phyloP scores from a whole-genome alignment of 169 alveolate genomes.

The Pseudocohnilembus persalinus region DNA sequence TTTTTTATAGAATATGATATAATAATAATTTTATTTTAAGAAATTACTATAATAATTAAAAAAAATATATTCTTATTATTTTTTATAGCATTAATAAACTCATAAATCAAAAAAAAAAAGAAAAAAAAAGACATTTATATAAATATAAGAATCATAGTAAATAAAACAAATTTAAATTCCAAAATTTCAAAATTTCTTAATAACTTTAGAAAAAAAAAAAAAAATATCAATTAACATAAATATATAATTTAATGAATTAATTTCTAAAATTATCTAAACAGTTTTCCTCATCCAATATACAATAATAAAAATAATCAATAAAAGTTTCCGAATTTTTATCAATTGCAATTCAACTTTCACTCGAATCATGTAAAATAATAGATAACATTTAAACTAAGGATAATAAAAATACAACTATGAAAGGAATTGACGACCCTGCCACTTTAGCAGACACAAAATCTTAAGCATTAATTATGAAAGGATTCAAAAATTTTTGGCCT shows the following conservation, averaged over 20 bases:
- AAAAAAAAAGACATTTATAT: too few relatives aligned
- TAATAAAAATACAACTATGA: background rate
- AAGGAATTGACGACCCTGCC: slow-evolving; percentile 25
- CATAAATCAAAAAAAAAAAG: too few relatives aligned
- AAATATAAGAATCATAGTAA: too few relatives aligned
- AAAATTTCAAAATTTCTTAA: too few relatives aligned
- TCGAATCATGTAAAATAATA: slow-evolving; percentile 21
- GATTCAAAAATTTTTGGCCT: slow-evolving; percentile 31
- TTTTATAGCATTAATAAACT: too few relatives aligned
- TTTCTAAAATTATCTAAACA: too few relatives aligned
- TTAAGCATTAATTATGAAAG: slow-evolving; percentile 14
- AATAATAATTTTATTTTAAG: too few relatives aligned
- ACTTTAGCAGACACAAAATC: slow-evolving; percentile 31
- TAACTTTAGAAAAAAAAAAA: too few relatives aligned
- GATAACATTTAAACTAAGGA: slow-evolving; percentile 11
- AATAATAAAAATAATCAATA: background rate
- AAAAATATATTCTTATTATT: too few relatives aligned
- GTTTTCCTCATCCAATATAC: background rate
- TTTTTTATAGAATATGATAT: too few relatives aligned
- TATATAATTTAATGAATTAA: background rate
- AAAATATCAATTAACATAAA: background rate
- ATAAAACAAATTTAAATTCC: too few relatives aligned
- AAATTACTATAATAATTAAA: too few relatives aligned
- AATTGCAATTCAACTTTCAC: slow-evolving; percentile 1
- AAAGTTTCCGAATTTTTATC: background rate